Evolutionary conservation across 495 filamentous ascomycete genomes (phyloP), one percentile per base, ranked within the genome.

Genomic region (Penicillium cinerascens): DNA sequence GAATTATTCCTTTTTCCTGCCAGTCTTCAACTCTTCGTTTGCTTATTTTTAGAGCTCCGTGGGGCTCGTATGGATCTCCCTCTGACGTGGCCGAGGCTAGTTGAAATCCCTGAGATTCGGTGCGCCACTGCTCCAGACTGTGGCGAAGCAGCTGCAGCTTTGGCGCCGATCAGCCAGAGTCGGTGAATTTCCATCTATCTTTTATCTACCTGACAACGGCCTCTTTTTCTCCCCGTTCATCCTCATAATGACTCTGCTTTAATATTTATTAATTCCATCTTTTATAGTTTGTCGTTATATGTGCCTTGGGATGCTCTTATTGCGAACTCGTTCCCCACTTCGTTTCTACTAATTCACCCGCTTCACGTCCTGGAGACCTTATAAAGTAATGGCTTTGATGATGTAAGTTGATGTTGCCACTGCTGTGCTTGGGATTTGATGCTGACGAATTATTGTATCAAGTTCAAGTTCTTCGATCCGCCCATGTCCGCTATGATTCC

Each of bases 91-190:
- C 55, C 59, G 54, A 48, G 54, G 52, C 51, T 55, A 54, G 55
- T 54, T 45, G 49, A 58, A 60, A 60, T 55, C 51, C 52, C 47
- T 57, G 54, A 42, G 27, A 51, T 38, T 16, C 17, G 37, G 51
- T 51, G 63, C 63, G 60, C 64, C 63, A 61, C 40, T 54, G 54
- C 63, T 64, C 63, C 65, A 64, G 44, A 53, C 63, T 72, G 72
- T 75, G 72, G 72, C 72, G 72, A 66, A 75, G 72, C 58, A 59
- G 55, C 52, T 73, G 69, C 69, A 69, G 68, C 54, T 59, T 52
- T 48, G 44, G 29, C 49, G 61, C 47, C 43, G 63, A 65, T 63
- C 63, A 52, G 42, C 49, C 43, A 60, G 52, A 44, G 53, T 63
- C 49, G 51, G 54, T 61, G 51, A 59, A 51, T 55, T 65, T 56